Conservation (phyloP, 371 early-diverging fungal genomes). For the Choanephora cucurbitarum region DNA sequence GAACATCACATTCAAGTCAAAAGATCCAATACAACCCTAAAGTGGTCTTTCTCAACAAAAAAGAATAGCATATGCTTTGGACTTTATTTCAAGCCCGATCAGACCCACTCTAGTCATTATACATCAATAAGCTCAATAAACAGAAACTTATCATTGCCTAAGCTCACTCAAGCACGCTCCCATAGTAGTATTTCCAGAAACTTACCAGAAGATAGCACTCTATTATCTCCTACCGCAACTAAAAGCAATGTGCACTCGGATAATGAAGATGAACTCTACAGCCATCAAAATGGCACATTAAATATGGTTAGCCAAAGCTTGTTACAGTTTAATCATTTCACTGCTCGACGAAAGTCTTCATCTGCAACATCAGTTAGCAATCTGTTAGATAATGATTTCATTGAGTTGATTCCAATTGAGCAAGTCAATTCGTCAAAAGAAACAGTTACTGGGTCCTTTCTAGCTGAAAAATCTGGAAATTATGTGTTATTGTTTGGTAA, state of each 20-base stretch:
- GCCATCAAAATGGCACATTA: not conserved
- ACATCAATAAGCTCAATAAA: constrained; percentile 5
- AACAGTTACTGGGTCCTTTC: constrained; percentile 18
- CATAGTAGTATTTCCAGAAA: not conserved
- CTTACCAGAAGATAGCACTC: not conserved
- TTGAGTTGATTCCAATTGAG: constrained; percentile 18
- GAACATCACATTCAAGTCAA: constrained; percentile 76
- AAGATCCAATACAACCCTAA: constrained; percentile 65
- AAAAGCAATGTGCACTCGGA: not conserved
- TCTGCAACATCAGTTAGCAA: constrained; percentile 13
- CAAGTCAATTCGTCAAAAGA: constrained; percentile 22
- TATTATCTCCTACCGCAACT: not conserved
- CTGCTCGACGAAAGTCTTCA: constrained; percentile 9
- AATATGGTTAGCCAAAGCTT: not conserved
- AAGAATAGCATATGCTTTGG: constrained; percentile 89
- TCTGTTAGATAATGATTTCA: constrained; percentile 23
- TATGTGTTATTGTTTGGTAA: constrained; percentile 47
- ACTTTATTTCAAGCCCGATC: constrained; percentile 46
- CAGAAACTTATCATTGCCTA: constrained; percentile 7
- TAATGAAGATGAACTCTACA: constrained; percentile 1
- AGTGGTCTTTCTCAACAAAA: constrained; percentile 87
- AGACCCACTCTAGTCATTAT: not conserved
- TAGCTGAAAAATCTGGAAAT: constrained; percentile 40
- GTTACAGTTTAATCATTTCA: not conserved
- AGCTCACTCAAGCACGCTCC: not conserved